Evolutionary conservation across 768 basidiomycete genomes (phyloP).

Genomic region (Clitopilus passeckerianus): DNA sequence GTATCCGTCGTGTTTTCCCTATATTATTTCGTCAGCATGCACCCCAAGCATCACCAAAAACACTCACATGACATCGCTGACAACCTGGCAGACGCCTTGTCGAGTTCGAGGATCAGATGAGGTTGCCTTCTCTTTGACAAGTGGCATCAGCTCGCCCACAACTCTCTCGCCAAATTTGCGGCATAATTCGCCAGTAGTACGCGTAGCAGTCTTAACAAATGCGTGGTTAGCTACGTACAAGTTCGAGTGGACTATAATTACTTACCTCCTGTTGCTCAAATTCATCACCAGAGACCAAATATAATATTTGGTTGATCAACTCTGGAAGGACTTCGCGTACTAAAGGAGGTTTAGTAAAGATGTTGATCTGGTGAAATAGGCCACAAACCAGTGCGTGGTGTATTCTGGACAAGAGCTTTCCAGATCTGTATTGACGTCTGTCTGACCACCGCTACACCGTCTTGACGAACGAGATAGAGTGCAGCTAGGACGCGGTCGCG

Average conservation of each 20-base stretch:
- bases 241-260: not conserved
- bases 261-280: slow-evolving; percentile 86
- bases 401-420: slow-evolving; percentile 97
- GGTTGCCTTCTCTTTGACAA: slow-evolving; percentile 61
- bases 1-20: slow-evolving; percentile 82
- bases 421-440: slow-evolving; percentile 93
- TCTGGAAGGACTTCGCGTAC: slow-evolving; percentile 90
- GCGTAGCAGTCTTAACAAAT: slow-evolving; percentile 69
- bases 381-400: slow-evolving; percentile 74
- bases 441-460: slow-evolving; percentile 83
- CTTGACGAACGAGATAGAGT: slow-evolving; percentile 90
- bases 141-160: slow-evolving; percentile 75
- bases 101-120: slow-evolving; percentile 62
- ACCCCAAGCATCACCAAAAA: too few relatives aligned
- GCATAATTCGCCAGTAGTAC: slow-evolving; percentile 85
- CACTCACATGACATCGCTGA: slow-evolving; percentile 83
- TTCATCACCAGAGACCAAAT: slow-evolving; percentile 72
- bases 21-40: not conserved
- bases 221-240: slow-evolving; percentile 1
- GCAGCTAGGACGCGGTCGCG: slow-evolving; percentile 89
- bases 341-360: slow-evolving; percentile 18
- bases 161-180: slow-evolving; percentile 95
- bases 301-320: slow-evolving; percentile 72
- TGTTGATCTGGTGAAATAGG: not conserved
- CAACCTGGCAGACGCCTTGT: slow-evolving; percentile 83